phyloP scores from a whole-genome alignment of 2,329 filamentous ascomycete genomes.

The Hymenoscyphus occultus region DNA sequence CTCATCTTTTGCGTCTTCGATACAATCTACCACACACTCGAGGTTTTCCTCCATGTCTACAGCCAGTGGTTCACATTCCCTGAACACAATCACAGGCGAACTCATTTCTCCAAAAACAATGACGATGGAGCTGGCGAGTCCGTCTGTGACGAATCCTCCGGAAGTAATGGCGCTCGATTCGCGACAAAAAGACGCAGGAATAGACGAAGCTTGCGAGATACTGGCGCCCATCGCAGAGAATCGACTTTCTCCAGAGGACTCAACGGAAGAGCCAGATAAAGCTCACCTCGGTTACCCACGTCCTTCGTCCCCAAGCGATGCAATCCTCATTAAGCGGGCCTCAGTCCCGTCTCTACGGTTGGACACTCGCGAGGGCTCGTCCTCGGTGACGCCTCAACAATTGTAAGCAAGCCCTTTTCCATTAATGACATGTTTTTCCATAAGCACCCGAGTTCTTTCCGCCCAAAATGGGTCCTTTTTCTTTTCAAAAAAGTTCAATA shows the following conservation, averaged over 20 bases:
- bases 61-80: slow-evolving; percentile 23
- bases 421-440: not conserved
- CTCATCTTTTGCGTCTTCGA: slow-evolving; percentile 36
- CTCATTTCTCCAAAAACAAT: slow-evolving; percentile 17
- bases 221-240: slow-evolving; percentile 30
- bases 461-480: not conserved
- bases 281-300: slow-evolving; percentile 13
- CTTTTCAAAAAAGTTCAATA: not conserved
- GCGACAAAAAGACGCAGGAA: not conserved
- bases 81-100: slow-evolving; percentile 10
- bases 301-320: slow-evolving; percentile 36
- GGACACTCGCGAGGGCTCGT: slow-evolving; percentile 23
- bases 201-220: slow-evolving; percentile 23
- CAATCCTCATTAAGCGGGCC: slow-evolving; percentile 34
- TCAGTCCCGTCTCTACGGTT: slow-evolving; percentile 26
- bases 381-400: slow-evolving; percentile 13
- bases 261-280: slow-evolving; percentile 4
- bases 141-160: not conserved
- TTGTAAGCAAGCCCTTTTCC: slow-evolving; percentile 22
- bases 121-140: slow-evolving; percentile 10
- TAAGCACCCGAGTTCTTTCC: not conserved
- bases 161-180: slow-evolving; percentile 9
- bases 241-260: slow-evolving; percentile 14
- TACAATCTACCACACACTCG: slow-evolving; percentile 34
- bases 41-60: slow-evolving; percentile 37